Evolutionary conservation across 257 asterid genomes (phyloP).

Genomic region (Solanum neorickii): DNA sequence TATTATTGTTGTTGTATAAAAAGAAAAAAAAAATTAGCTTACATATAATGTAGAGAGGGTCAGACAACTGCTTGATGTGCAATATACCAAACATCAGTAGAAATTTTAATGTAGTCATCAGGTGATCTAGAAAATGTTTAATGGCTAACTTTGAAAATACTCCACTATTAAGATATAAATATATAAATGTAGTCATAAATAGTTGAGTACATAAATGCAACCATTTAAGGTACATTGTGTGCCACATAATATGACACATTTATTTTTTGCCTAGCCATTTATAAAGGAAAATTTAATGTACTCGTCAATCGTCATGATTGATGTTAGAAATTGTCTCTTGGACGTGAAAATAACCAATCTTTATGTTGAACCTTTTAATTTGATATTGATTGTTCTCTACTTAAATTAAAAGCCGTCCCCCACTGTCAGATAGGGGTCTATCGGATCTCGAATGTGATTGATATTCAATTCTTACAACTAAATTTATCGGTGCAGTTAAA

Average conservation of each 20-base stretch:
- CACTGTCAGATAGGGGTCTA: not conserved
- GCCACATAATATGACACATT: not conserved
- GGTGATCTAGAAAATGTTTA: not conserved
- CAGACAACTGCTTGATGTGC: not conserved
- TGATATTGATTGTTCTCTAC: not conserved
- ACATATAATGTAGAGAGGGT: not conserved
- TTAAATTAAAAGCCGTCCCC: not conserved
- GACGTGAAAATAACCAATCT: not conserved
- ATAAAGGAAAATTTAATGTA: not conserved
- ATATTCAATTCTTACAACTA: no score
- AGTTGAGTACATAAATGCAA: not conserved
- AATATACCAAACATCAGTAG: not conserved
- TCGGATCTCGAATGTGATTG: not conserved
- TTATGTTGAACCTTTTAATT: not conserved
- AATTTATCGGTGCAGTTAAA: not conserved
- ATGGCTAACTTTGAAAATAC: not conserved
- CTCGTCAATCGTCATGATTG: not conserved
- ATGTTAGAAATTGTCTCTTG: not conserved
- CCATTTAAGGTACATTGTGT: not conserved
- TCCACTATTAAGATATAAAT: not conserved
- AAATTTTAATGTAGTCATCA: not conserved
- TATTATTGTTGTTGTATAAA: no score
- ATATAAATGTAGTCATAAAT: not conserved
- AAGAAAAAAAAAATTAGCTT: no score
- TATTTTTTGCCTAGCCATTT: no score